Percentiles rank a stretch among this genome's conserved stretches.
Conservation (phyloP, 495 filamentous ascomycete species). For the Penicillium psychrofluorescens region DNA sequence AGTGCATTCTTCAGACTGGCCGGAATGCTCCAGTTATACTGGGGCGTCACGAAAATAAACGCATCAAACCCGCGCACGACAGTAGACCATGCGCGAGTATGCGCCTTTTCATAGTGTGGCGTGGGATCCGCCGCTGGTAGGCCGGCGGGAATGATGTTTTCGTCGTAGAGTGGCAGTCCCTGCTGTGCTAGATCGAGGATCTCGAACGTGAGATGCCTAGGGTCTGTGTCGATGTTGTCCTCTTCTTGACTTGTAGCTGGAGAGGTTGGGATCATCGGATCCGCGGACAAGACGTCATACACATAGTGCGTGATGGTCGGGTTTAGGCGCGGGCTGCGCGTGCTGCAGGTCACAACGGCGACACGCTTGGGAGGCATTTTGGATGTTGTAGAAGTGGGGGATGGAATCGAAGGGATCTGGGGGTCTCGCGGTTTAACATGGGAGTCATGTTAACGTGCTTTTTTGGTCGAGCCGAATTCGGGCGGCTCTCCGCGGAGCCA, state of each 20-base stretch:
- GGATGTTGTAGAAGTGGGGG: neutral
- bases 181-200: constrained; percentile 44
- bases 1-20: constrained; percentile 56
- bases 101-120: constrained; percentile 35
- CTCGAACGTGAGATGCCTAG: constrained; percentile 12
- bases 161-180: constrained; percentile 52
- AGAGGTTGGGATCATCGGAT: constrained; percentile 14
- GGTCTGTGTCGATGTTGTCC: constrained; percentile 7
- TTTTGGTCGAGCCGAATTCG: too few species aligned
- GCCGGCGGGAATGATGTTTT: constrained; percentile 40
- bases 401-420: neutral
- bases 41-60: constrained; percentile 52
- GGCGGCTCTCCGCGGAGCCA: too few species aligned
- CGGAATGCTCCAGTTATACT: constrained; percentile 49
- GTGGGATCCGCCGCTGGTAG: constrained; percentile 29
- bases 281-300: constrained; percentile 14
- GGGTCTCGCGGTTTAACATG: too few species aligned
- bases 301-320: constrained; percentile 21
- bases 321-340: constrained; percentile 17
- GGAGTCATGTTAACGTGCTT: too few species aligned
- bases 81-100: constrained; percentile 43
- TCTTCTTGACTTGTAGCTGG: neutral
- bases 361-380: constrained; percentile 15
- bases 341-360: constrained; percentile 23
- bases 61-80: constrained; percentile 39